Evolutionary conservation across 1,284 basidiomycete genomes (phyloP).

Genomic region (Cystobasidiaceae sp.): DNA sequence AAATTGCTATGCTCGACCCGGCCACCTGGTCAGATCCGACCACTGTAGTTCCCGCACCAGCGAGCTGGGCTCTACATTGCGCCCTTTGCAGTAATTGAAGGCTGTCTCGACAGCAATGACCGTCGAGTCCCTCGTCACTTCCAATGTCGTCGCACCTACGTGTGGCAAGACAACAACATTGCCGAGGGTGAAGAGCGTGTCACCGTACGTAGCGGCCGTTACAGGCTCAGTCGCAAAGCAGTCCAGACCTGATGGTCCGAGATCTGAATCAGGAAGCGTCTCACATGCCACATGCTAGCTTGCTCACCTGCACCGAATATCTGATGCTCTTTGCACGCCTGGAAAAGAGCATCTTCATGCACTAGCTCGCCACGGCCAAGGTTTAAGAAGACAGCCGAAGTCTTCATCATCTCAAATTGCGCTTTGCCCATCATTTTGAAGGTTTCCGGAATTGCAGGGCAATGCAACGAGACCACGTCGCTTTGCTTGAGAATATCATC

Average conservation of each 20-base stretch:
- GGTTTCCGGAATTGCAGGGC: constrained; percentile 93
- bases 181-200: constrained; percentile 21
- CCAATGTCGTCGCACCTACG: constrained; percentile 23
- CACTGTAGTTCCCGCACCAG: constrained; percentile 7
- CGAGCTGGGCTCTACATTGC: constrained; percentile 4
- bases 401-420: constrained; percentile 81
- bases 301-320: constrained; percentile 26
- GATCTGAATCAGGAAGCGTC: neutral
- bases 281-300: neutral
- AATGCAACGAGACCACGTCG: constrained; percentile 93
- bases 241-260: neutral
- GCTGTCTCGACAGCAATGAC: constrained; percentile 27
- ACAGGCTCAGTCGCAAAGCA: constrained; percentile 23
- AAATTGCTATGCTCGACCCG: neutral
- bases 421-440: constrained; percentile 80
- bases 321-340: constrained; percentile 15
- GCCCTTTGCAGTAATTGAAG: neutral
- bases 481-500: constrained; percentile 59
- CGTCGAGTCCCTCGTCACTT: constrained; percentile 24
- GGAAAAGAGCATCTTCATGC: constrained; percentile 30
- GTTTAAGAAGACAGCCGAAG: constrained; percentile 50
- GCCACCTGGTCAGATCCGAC: constrained; percentile 11
- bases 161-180: constrained; percentile 25
- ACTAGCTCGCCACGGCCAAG: constrained; percentile 48
- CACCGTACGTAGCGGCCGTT: constrained; percentile 12